A percentile compares a stretch with the other conserved stretches of the same genome.
These are phyloP conservation scores for Fusarium stilboides DNA, from an alignment of 2,329 filamentous ascomycete genomes.

Conservation along the genomic window DNA sequence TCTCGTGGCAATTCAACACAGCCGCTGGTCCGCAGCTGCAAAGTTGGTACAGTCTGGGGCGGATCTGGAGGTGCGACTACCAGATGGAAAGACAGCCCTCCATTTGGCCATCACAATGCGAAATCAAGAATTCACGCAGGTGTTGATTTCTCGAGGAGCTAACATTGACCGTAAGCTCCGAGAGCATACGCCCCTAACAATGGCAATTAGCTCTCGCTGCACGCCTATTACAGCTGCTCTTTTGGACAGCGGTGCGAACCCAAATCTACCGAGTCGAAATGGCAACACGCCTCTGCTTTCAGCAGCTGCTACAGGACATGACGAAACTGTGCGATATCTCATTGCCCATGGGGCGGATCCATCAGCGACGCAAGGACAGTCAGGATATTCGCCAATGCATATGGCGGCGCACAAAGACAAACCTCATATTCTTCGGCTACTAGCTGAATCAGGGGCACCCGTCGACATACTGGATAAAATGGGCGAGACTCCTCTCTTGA, in stretches of 20 bases:
- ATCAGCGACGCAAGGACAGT: conserved; percentile 40
- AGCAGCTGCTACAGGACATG: conserved; percentile 48
- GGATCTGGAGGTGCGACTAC: conserved; percentile 46
- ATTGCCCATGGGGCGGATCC: conserved; percentile 47
- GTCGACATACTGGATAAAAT: conserved; percentile 44
- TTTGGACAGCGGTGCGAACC: conserved; percentile 48
- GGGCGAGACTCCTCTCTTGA: conserved; percentile 48
- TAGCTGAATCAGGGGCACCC: conserved; percentile 44
- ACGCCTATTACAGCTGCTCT: conserved; percentile 49
- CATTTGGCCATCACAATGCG: conserved; percentile 49
- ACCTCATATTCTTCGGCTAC: conserved; percentile 43
- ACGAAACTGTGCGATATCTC: conserved; percentile 50
- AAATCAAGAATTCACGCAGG: conserved; percentile 49
- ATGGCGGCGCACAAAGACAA: conserved; percentile 51
- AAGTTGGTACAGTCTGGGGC: conserved; percentile 49
- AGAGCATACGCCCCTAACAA: conserved; percentile 49
- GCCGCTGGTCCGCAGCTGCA: conserved; percentile 45
- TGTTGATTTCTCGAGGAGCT: conserved; percentile 48
- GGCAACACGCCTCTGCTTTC: conserved; percentile 50
- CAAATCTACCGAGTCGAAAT: conserved; percentile 47
- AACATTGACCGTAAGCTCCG: conserved; percentile 47
- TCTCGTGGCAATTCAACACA: conserved; percentile 46
- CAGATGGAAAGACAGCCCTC: conserved; percentile 49
- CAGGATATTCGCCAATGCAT: conserved; percentile 49
- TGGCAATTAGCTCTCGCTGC: conserved; percentile 49